Conservation (phyloP, 169 alveolate genomes). For the Plasmodium gonderi region DNA sequence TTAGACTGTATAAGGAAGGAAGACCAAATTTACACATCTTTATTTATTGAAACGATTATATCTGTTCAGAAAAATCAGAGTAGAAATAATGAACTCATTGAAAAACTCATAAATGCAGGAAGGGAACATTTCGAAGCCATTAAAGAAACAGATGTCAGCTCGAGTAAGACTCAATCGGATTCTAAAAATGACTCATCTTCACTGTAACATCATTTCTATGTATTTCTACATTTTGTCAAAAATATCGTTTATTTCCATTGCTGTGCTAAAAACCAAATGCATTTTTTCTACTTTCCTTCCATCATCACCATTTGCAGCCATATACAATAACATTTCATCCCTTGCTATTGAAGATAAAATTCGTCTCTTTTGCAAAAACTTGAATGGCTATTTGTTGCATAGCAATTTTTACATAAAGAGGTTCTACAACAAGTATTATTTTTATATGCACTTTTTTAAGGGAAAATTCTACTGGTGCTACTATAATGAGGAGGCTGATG, state of each 20-base stretch:
- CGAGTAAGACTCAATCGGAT: constrained; percentile 4
- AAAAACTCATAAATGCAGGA: constrained; percentile 45
- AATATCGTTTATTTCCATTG: background rate
- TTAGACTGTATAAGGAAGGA: constrained; percentile 63
- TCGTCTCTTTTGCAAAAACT: constrained; percentile 46
- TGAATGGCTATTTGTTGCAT: constrained; percentile 47
- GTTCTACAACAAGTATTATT: constrained; percentile 46
- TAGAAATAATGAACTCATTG: constrained; percentile 41
- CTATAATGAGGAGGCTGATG: constrained; percentile 62
- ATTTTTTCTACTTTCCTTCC: background rate
- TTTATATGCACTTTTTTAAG: constrained; percentile 52
- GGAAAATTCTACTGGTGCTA: constrained; percentile 71
- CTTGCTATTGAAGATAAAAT: constrained; percentile 54
- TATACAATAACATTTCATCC: constrained; percentile 47
- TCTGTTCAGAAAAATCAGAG: constrained; percentile 60
- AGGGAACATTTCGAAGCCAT: constrained; percentile 48
- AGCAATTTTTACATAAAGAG: constrained; percentile 58
- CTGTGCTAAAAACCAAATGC: background rate
- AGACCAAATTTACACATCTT: constrained; percentile 56
- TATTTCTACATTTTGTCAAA: background rate
- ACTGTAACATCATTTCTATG: background rate
- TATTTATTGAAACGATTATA: constrained; percentile 57
- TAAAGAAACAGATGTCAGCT: constrained; percentile 47
- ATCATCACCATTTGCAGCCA: constrained; percentile 4
- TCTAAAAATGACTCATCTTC: background rate